phyloP scores from a whole-genome alignment of 164 flowering plant species.

The grape (Vitis vinifera) region DNA sequence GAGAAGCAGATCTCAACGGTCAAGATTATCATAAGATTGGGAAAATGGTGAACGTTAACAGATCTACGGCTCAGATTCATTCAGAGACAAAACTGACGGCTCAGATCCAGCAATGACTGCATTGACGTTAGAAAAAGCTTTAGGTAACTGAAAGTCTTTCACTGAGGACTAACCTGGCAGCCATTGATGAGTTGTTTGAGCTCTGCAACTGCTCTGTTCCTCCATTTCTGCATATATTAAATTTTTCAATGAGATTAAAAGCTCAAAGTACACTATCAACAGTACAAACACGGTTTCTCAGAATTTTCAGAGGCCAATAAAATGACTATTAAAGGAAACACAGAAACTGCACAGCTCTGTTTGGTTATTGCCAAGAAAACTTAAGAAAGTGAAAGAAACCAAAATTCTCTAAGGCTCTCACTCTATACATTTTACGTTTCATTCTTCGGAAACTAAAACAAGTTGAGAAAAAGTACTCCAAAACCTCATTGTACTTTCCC shows the following conservation, averaged over 20 bases:
- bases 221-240: slow-evolving; percentile 17
- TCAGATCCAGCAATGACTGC: slow-evolving; percentile 15
- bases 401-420: no score
- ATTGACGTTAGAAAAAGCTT: neutral
- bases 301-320: no score
- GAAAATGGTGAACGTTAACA: neutral
- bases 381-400: neutral
- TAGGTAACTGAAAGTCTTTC: neutral
- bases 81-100: slow-evolving; percentile 6
- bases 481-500: no score
- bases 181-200: slow-evolving; percentile 60
- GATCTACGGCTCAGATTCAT: neutral
- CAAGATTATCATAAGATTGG: slow-evolving; percentile 17
- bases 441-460: neutral
- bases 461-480: no score
- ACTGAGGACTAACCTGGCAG: slow-evolving; percentile 35
- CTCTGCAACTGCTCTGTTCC: slow-evolving; percentile 42
- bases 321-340: no score
- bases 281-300: no score
- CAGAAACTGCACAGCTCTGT: neutral
- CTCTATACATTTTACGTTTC: no score
- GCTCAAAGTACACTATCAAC: neutral
- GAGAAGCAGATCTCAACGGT: slow-evolving; percentile 38
- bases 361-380: neutral
- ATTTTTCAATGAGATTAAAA: neutral